Percentiles rank a stretch among this genome's conserved stretches.
Conservation (phyloP, 2,329 filamentous ascomycete genomes). For the Xylaria sp. region DNA sequence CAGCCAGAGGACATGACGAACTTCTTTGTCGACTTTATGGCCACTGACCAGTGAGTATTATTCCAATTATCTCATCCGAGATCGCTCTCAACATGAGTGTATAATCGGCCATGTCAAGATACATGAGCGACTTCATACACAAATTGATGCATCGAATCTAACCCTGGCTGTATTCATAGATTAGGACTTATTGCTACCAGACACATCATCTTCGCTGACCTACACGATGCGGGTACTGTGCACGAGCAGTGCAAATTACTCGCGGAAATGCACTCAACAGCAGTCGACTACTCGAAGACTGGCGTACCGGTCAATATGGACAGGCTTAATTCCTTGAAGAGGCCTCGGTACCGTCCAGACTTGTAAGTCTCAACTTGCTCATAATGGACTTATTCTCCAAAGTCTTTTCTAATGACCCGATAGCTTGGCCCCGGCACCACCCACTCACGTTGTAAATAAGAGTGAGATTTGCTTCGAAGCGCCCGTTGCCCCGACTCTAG, state of each 20-base stretch:
- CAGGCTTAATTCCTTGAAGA: slow-evolving; percentile 37
- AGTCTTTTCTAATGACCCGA: background rate
- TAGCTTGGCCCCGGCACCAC: slow-evolving; percentile 44
- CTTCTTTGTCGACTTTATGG: slow-evolving; percentile 63
- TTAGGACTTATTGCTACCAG: slow-evolving; percentile 52
- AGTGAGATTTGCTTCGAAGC: slow-evolving; percentile 38
- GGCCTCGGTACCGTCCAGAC: slow-evolving; percentile 42
- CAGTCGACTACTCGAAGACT: slow-evolving; percentile 72
- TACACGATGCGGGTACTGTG: slow-evolving; percentile 45
- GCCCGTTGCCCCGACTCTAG: slow-evolving; percentile 25
- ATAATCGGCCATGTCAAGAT: background rate
- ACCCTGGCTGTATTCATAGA: slow-evolving; percentile 9
- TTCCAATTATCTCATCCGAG: background rate
- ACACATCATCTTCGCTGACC: slow-evolving; percentile 62
- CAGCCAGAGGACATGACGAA: slow-evolving; percentile 62
- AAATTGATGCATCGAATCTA: background rate
- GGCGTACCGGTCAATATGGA: slow-evolving; percentile 53
- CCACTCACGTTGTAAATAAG: slow-evolving; percentile 41
- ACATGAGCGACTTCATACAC: background rate
- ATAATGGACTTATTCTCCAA: background rate
- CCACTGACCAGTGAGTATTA: slow-evolving; percentile 29
- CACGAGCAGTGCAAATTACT: slow-evolving; percentile 48
- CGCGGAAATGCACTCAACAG: slow-evolving; percentile 61
- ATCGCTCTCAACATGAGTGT: background rate
- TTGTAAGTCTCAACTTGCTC: slow-evolving; percentile 41